Percentiles rank a stretch among this genome's conserved stretches.
Evolutionary conservation across 805 yeast species (phyloP).

Genomic region (Candida coquimbonensis): DNA sequence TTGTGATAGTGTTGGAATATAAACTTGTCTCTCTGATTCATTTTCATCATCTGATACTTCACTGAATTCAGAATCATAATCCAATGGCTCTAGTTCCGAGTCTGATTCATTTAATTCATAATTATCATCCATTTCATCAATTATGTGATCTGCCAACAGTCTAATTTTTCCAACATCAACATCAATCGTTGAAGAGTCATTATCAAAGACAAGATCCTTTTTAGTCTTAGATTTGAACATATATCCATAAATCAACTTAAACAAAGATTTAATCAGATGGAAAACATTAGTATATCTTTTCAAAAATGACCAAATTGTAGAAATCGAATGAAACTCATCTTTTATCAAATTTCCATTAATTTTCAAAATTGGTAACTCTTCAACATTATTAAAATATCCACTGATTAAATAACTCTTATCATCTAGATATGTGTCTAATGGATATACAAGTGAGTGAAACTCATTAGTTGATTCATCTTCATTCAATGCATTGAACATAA

Average conservation of each 20-base stretch:
- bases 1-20: neutral
- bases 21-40: conserved; percentile 11
- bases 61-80: conserved; percentile 6
- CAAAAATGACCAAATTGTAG: conserved; percentile 9
- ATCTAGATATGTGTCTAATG: conserved; percentile 53
- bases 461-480: conserved; percentile 60
- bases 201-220: neutral
- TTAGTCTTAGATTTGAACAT: neutral
- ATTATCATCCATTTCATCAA: conserved; percentile 22
- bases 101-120: conserved; percentile 29
- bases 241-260: conserved; percentile 5
- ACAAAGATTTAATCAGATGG: conserved; percentile 7
- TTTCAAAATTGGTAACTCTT: conserved; percentile 19
- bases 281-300: conserved; percentile 9
- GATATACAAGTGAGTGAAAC: conserved; percentile 39
- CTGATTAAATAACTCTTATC: conserved; percentile 14
- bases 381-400: conserved; percentile 17
- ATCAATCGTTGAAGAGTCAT: neutral
- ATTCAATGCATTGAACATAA: conserved; percentile 63
- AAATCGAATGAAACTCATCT: neutral
- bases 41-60: conserved; percentile 19
- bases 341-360: too few species aligned
- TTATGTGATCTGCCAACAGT: neutral
- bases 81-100: neutral
- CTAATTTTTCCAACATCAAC: neutral